Conservation (phyloP, 2,329 filamentous ascomycete genomes). For the Colletotrichum sp. region DNA sequence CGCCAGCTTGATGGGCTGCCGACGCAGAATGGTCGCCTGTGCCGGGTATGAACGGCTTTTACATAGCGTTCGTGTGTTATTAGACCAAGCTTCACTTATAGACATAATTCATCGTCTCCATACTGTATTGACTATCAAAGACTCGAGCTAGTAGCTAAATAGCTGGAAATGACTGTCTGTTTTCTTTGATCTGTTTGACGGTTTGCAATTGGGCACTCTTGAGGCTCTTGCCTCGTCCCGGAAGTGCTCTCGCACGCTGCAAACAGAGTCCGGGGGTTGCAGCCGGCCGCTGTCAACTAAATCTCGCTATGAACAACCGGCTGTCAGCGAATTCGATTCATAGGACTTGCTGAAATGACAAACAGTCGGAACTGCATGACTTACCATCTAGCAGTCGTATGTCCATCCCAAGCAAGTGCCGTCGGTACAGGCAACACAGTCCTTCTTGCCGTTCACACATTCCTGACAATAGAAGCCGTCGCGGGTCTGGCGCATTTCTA, state of each 20-base stretch:
- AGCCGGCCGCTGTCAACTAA: neutral
- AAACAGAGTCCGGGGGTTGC: accelerated
- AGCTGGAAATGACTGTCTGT: neutral
- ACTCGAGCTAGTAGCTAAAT: neutral
- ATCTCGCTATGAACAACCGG: neutral
- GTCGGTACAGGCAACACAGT: neutral
- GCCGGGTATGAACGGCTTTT: neutral
- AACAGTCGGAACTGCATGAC: neutral
- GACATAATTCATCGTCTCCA: neutral
- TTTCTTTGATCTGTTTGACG: neutral
- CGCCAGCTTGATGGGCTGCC: neutral
- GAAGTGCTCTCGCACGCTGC: neutral
- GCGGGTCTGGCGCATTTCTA: neutral
- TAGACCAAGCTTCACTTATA: neutral
- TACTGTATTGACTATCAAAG: neutral
- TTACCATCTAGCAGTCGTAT: neutral
- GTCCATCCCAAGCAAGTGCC: neutral
- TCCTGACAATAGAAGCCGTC: neutral
- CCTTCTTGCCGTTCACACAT: neutral
- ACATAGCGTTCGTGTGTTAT: neutral
- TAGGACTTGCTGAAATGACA: neutral
- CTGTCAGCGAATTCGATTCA: neutral
- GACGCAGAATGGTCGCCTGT: constrained; percentile 22
- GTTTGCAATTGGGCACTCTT: neutral
- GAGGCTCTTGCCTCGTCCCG: neutral